Conservation (phyloP, 495 filamentous ascomycete species). For the Lineolata rhizophorae region DNA sequence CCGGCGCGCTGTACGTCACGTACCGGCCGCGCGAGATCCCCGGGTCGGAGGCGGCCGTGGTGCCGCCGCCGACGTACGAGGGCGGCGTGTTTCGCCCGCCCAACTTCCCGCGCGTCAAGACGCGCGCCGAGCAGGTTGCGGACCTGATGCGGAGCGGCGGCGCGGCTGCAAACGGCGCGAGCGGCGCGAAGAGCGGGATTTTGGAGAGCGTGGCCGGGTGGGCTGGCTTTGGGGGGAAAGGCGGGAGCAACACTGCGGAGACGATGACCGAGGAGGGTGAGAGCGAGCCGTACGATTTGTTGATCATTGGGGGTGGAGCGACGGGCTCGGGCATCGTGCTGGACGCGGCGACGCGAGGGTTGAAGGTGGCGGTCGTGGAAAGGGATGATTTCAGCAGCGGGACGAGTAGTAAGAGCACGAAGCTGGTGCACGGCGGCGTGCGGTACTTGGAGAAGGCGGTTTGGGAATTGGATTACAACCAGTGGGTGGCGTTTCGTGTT, state of each 20-base stretch:
- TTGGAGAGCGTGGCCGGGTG: neutral
- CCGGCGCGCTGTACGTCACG: slow-evolving; percentile 47
- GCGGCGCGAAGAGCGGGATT: slow-evolving; percentile 15
- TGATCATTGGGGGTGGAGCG: slow-evolving; percentile 82
- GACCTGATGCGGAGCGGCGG: slow-evolving; percentile 28
- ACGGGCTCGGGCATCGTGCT: slow-evolving; percentile 85
- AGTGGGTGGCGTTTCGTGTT: slow-evolving; percentile 22
- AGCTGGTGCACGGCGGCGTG: slow-evolving; percentile 91
- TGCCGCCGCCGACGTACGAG: slow-evolving; percentile 57
- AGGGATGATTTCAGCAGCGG: slow-evolving; percentile 86
- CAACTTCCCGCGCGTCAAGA: slow-evolving; percentile 58
- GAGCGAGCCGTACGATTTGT: slow-evolving; percentile 49
- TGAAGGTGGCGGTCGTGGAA: slow-evolving; percentile 89
- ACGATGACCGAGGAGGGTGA: slow-evolving; percentile 16
- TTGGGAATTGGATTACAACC: slow-evolving; percentile 87
- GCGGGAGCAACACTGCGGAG: slow-evolving; percentile 1
- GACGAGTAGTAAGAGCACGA: slow-evolving; percentile 92
- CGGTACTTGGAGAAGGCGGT: slow-evolving; percentile 93
- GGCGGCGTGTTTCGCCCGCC: slow-evolving; percentile 62
- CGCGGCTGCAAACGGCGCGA: slow-evolving; percentile 4
- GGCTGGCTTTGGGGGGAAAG: neutral
- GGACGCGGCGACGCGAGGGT: slow-evolving; percentile 77
- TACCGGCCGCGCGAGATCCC: slow-evolving; percentile 77
- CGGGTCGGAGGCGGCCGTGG: slow-evolving; percentile 59
- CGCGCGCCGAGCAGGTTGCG: slow-evolving; percentile 40